Evolutionary conservation across 345 rosid genomes (phyloP).

Genomic region (Euphorbia lathyris): DNA sequence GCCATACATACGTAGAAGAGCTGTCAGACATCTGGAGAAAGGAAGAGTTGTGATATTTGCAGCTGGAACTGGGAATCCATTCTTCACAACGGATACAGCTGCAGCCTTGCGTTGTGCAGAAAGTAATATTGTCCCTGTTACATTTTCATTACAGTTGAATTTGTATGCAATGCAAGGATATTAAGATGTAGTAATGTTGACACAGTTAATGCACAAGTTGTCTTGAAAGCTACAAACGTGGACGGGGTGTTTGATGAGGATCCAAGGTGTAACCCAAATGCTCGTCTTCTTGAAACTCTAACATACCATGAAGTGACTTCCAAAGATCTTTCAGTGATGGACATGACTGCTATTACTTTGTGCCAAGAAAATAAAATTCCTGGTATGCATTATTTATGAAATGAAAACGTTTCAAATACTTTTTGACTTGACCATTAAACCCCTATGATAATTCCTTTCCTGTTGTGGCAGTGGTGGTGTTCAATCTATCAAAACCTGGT

Average conservation of each 20-base stretch:
- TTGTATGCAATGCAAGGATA: no score
- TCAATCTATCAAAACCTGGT: slow-evolving; percentile 77
- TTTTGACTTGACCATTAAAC: no score
- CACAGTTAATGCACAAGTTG: slow-evolving; percentile 90
- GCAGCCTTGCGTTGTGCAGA: slow-evolving; percentile 97
- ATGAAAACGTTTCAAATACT: no score
- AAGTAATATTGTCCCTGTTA: slow-evolving; percentile 57
- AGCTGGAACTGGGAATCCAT: slow-evolving; percentile 95
- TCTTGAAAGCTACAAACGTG: slow-evolving; percentile 89
- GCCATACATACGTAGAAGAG: slow-evolving; percentile 87
- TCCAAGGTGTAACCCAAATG: slow-evolving; percentile 79
- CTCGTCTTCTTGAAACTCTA: slow-evolving; percentile 64
- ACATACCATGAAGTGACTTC: slow-evolving; percentile 87
- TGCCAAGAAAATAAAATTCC: slow-evolving; percentile 98
- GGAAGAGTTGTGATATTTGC: slow-evolving; percentile 98
- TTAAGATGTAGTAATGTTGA: no score
- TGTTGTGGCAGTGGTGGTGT: slow-evolving; percentile 66
- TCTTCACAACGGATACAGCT: slow-evolving; percentile 96
- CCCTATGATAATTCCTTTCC: no score
- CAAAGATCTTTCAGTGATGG: slow-evolving; percentile 93
- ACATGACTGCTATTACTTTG: slow-evolving; percentile 91
- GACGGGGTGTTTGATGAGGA: slow-evolving; percentile 88
- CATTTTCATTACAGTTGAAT: no score
- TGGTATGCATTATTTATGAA: slow-evolving; percentile 37
- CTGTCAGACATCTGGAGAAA: slow-evolving; percentile 87